Conservation (phyloP, 441 rosid species). For the Populus trichocarpa region DNA sequence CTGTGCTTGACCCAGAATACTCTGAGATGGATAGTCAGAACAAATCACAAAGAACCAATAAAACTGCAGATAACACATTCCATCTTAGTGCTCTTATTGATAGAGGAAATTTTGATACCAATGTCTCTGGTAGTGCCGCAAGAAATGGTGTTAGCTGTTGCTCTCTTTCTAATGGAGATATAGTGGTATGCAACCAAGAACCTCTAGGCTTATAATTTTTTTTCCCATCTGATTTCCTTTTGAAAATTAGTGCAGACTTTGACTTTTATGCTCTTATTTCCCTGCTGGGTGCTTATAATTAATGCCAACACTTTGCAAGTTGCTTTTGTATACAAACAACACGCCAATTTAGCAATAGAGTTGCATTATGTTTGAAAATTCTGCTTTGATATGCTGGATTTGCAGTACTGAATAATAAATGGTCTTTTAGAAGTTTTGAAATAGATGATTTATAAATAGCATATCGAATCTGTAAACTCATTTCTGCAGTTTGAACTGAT, state of each 20-base stretch:
- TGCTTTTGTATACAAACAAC: slow-evolving; percentile 7
- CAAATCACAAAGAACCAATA: slow-evolving; percentile 22
- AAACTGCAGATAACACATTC: slow-evolving; percentile 28
- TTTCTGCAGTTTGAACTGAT: neutral
- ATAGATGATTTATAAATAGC: neutral
- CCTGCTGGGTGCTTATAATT: neutral
- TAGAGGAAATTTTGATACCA: slow-evolving; percentile 77
- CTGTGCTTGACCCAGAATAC: slow-evolving; percentile 35
- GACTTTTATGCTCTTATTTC: neutral
- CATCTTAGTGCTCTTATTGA: slow-evolving; percentile 62
- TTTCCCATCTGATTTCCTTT: neutral
- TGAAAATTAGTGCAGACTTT: neutral
- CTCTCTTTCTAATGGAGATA: slow-evolving; percentile 85
- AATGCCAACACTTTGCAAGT: neutral
- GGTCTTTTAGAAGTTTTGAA: neutral
- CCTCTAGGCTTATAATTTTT: slow-evolving; percentile 16
- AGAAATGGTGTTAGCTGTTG: slow-evolving; percentile 70
- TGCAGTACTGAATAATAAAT: neutral
- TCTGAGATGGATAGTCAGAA: slow-evolving; percentile 36
- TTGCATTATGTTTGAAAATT: slow-evolving; percentile 4
- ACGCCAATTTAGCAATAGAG: neutral
- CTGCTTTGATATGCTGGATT: slow-evolving; percentile 7
- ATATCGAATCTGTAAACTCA: neutral
- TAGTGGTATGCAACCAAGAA: slow-evolving; percentile 71
- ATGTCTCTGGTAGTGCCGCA: slow-evolving; percentile 80